Base-by-base conservation (phyloP, 2,329 filamentous ascomycete species). In the Mycosphaerelloides madeirae region DNA sequence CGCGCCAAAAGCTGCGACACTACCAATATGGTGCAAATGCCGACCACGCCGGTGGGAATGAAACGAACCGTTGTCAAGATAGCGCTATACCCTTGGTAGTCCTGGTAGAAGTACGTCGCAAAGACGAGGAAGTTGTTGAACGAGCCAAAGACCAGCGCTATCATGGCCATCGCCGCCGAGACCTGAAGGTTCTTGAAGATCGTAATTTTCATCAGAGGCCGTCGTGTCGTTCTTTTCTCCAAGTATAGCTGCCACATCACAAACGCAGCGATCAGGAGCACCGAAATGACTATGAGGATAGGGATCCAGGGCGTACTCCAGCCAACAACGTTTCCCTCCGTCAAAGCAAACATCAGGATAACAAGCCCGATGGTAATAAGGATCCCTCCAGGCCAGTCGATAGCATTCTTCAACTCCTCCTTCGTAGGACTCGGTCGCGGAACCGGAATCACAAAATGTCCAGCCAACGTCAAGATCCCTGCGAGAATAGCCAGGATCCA, bases 51-150 rank as follows among this genome's bases (percentile, higher is more conserved):
- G 0, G 78, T 83, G 0, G 83, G 83, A 7, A 87, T 70, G 60
- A 85, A 87, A 3, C 81, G 79, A 7, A 86, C 61, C 11, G 81
- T 84, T 0, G 83, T 85, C 51, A 84, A 76, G n/a, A 85, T 68
- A 0, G 81, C 70, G 0, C 71, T 73, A 1, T 80, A 70, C 0
- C 74, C 77, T 54, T 83, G 80, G 59, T 77, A 85, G 51, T 82
- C 75, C 62, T 87, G 83, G 64, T 79, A 86, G 64, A 49, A 84
- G 63, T 83, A 86, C 3, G 83, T 87, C 1, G 80, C 76, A 55
- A 77, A 84, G 48, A 86, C 71, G 31, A 85, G 66, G 53, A 76
- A 84, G 61, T 82, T 81, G 65, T 83, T 85, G 67, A 86, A 87
- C 2, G 74, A 70, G 14, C 77, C 75, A 56, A 83, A 85, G 66